Evolutionary conservation across 2,329 filamentous ascomycete species (phyloP), one percentile per base, ranked within the genome.

Genomic region (Talaromyces islandicus): DNA sequence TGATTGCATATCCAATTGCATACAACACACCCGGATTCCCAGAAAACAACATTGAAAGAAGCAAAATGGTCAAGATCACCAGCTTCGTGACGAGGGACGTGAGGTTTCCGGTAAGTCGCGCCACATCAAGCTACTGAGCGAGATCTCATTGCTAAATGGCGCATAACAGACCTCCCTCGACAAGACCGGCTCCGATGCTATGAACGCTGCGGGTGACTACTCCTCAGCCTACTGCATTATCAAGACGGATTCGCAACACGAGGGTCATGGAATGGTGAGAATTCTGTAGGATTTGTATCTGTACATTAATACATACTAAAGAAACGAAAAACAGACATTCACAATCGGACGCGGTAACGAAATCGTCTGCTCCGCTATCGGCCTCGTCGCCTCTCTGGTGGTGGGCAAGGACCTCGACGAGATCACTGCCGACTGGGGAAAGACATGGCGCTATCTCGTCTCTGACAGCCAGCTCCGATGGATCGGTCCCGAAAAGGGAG

Each of bases 151-250:
- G 19, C 50, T 58, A 27, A 52, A 25, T 64, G 32, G 60, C 56
- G 56, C 54, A 9, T 7, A 24, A 46, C 63, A 85, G 75, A 97
- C 92, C n/a, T 96, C 92, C 46, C 86, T 97, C 63, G 91, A 96
- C 78, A 94, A 93, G 80, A 96, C 91, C n/a, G 92, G 92, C 69
- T 95, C 91, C 9, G 92, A 97, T 84, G 92, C 91, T 70, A 97
- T 96, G 92, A 96, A 97, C 72, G 89, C 90, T 3, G 91, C 92
- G 2, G 90, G 91, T 63, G 91, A 96, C 77, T 96, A 96, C 78
- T 96, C 91, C 1, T 83, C 92, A 12, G 92, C 92, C n/a, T 97
- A 96, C 81, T 96, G 91, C 75, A 93, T 96, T 69, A 80, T 97
- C 54, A 80, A 91, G 71, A 96, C 92, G 0, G 88, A 95, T 72